Base-by-base conservation (phyloP, 148 eudicot genomes). In the Rhododendron ovatum region DNA sequence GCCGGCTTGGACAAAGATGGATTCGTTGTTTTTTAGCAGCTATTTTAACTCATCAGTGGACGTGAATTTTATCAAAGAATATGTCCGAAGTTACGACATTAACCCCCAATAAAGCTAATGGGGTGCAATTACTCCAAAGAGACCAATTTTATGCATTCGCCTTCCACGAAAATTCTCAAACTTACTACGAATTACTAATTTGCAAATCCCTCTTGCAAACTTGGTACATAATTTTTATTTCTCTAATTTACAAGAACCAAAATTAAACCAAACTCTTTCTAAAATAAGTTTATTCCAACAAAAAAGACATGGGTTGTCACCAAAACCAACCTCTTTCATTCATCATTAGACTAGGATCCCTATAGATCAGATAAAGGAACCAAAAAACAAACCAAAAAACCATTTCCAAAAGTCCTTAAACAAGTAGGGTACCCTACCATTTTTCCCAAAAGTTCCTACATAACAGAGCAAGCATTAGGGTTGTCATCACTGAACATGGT, bases 401-500 rank as follows among this genome's bases (percentile, higher is more conserved):
- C 43, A 74, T 20, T 73, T 28, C 78, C 24, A 28, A 63, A 63
- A 59, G 7, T 57, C 18, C 61, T 69, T 12, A 63, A 41, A 63
- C 12, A 1, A 73, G 0, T 73, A 73, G 1, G 22, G 26, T 65
- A 65, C 11, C 28, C 28, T 65, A 65, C 67, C 30, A 65, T 55
- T 4, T 15, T 20, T 17, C 5, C 61, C 61, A 17, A 55, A 55
- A 55, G 61, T 17, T 55, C 61, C 22, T 17, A 95, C 95, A 94
- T 94, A 47, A 95, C 79, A 75, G 93, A 91, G 84, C 98, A 95
- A 67, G 95, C 96, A 90, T 92, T 93, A 20, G 98, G 96, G 83
- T 95, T 94, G 14, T 95, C 98, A 87, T 95, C 98, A 82, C 98
- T 95, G 80, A 95, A 95, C 95, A 94, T 91, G 77, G 91, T 86